Conservation (phyloP, 139 green algal genomes). For the Closterium sp. region DNA sequence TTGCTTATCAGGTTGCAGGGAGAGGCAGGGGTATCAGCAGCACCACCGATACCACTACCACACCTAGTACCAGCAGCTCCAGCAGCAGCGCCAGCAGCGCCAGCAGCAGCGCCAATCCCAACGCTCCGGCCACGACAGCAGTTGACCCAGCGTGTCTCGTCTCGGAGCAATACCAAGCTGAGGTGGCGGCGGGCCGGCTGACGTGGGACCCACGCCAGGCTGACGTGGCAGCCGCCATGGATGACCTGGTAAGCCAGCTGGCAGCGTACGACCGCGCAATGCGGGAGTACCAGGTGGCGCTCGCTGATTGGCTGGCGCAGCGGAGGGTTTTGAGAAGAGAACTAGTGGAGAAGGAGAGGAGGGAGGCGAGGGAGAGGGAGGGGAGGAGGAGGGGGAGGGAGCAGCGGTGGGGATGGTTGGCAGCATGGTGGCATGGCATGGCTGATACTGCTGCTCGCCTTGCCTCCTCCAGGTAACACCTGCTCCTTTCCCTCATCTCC, state of each 20-base stretch:
- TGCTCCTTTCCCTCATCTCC: background rate
- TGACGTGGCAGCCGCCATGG: background rate
- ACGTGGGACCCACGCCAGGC: background rate
- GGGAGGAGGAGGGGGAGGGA: background rate
- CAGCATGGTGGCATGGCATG: background rate
- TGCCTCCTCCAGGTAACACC: background rate
- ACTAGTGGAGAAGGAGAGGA: background rate
- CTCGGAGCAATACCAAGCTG: background rate
- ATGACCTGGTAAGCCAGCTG: background rate
- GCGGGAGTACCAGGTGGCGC: background rate
- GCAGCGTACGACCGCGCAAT: background rate
- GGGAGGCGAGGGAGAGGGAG: background rate
- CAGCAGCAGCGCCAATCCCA: background rate
- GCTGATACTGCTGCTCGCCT: background rate
- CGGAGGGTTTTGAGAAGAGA: background rate
- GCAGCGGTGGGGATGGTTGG: background rate
- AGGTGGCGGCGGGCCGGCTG: background rate
- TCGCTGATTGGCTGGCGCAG: background rate
- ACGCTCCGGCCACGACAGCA: too few species aligned
- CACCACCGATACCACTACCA: too few species aligned
- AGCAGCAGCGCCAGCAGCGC: background rate
- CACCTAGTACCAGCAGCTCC: too few species aligned
- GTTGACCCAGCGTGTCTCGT: background rate
- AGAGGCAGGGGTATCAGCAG: too few species aligned
- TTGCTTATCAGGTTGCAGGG: too few species aligned